These are phyloP conservation scores for Russula virescens DNA, from an alignment of 768 basidiomycete genomes.

Conservation along the genomic window DNA sequence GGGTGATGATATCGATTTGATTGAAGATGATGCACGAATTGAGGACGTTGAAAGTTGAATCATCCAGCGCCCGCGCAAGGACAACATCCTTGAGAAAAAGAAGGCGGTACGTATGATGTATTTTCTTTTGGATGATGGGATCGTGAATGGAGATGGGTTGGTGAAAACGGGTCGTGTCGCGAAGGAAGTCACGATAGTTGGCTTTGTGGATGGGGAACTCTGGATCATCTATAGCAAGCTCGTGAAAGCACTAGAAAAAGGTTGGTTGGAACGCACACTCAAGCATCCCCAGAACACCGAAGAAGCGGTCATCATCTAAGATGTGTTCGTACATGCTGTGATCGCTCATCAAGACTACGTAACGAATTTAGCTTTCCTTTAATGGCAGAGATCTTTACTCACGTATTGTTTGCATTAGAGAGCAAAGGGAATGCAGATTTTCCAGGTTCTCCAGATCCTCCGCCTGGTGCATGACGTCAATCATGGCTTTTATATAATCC, in stretches of 20 bases:
- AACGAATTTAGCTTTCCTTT: neutral
- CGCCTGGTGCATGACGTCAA: constrained; percentile 78
- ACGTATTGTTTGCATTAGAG: constrained; percentile 93
- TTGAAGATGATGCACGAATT: constrained; percentile 98
- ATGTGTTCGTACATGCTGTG: constrained; percentile 93
- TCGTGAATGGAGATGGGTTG: constrained; percentile 85
- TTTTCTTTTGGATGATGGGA: constrained; percentile 68
- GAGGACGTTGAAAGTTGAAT: constrained; percentile 94
- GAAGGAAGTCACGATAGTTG: constrained; percentile 91
- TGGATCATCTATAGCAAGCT: constrained; percentile 69
- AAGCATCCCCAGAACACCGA: constrained; percentile 91
- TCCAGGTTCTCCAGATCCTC: constrained; percentile 91
- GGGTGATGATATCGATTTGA: constrained; percentile 94
- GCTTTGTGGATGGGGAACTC: constrained; percentile 97
- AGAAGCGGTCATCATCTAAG: constrained; percentile 86
- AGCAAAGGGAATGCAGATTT: constrained; percentile 86
- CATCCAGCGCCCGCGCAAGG: constrained; percentile 89
- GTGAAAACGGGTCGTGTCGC: constrained; percentile 76
- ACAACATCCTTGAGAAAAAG: constrained; percentile 99
- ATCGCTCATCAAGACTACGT: constrained; percentile 87
- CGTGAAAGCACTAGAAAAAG: constrained; percentile 12
- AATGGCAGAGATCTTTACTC: constrained; percentile 31
- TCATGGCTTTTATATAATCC: constrained; percentile 85
- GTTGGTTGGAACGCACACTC: constrained; percentile 64
- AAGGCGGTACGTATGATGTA: constrained; percentile 95